Conservation (phyloP, 1,139 yeast species). For the Komagataea norvegica region DNA sequence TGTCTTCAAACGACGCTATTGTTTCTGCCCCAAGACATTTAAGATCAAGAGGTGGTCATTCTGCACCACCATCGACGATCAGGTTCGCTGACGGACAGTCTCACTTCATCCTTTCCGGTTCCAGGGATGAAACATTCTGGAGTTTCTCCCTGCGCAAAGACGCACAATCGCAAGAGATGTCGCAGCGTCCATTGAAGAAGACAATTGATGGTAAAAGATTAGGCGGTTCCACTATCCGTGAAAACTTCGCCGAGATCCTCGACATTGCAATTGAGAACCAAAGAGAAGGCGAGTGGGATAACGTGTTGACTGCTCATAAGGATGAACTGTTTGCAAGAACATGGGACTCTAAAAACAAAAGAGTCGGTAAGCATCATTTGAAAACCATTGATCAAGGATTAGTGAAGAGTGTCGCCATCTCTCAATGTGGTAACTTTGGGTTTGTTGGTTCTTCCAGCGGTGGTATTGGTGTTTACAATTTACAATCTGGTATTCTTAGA, state of each 20-base stretch:
- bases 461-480: conserved; percentile 80
- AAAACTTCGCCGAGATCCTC: conserved; percentile 72
- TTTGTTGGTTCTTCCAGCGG: conserved; percentile 90
- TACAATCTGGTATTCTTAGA: conserved; percentile 83
- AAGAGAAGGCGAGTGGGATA: conserved; percentile 93
- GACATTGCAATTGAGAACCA: conserved; percentile 71
- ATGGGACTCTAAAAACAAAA: conserved; percentile 82
- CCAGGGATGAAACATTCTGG: conserved; percentile 87
- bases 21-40: conserved; percentile 88
- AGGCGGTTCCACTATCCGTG: conserved; percentile 47
- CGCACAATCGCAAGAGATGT: conserved; percentile 91
- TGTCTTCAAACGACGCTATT: conserved; percentile 44
- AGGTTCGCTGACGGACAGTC: conserved; percentile 75
- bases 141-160: conserved; percentile 88
- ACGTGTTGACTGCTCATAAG: conserved; percentile 85
- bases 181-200: conserved; percentile 62
- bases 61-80: conserved; percentile 81
- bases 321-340: conserved; percentile 83
- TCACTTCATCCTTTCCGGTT: conserved; percentile 82
- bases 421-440: conserved; percentile 95
- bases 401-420: conserved; percentile 77
- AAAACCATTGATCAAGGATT: conserved; percentile 72
- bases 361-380: conserved; percentile 72
- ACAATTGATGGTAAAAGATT: conserved; percentile 49
- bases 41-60: conserved; percentile 95